phyloP scores from a whole-genome alignment of 73 alveolate genomes.

The Blepharisma stoltei region DNA sequence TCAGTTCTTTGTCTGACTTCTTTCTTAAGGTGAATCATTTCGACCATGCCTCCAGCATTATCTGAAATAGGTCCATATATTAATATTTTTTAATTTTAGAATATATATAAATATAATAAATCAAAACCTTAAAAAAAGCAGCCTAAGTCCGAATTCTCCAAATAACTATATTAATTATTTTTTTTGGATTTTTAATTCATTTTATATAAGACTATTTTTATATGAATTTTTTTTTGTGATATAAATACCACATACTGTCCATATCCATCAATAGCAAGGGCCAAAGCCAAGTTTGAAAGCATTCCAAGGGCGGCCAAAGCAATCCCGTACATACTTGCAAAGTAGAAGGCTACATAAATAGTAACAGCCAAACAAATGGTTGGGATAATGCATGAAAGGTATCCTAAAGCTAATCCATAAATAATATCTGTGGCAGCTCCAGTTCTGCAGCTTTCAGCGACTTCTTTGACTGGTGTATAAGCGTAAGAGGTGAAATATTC shows the following conservation, averaged over 20 bases:
- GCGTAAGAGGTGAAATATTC: constrained; percentile 92
- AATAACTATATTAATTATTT: not conserved
- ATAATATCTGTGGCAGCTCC: constrained; percentile 97
- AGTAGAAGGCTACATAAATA: constrained; percentile 63
- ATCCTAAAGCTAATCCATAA: constrained; percentile 92
- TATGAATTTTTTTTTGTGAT: not conserved
- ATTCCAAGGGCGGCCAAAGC: constrained; percentile 96
- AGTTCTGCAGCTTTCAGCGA: constrained; percentile 86
- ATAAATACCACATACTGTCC: no score
- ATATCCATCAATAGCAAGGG: constrained; percentile 90
- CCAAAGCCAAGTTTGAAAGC: constrained; percentile 87
- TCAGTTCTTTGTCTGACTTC: constrained; percentile 89
- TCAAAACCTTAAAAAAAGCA: not conserved
- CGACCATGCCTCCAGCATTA: constrained; percentile 99
- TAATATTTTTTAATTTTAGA: no score
- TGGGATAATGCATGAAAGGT: constrained; percentile 78
- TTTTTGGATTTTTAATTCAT: no score
- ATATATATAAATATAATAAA: no score
- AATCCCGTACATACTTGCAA: constrained; percentile 86
- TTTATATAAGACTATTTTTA: constrained; percentile 34
- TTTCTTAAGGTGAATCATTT: constrained; percentile 84
- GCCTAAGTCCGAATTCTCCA: not conserved
- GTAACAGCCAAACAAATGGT: constrained; percentile 74
- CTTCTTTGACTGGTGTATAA: constrained; percentile 86
- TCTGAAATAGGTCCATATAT: constrained; percentile 98